Conservation (phyloP, 163 green algal species). For the Smithsoniella earleae region DNA sequence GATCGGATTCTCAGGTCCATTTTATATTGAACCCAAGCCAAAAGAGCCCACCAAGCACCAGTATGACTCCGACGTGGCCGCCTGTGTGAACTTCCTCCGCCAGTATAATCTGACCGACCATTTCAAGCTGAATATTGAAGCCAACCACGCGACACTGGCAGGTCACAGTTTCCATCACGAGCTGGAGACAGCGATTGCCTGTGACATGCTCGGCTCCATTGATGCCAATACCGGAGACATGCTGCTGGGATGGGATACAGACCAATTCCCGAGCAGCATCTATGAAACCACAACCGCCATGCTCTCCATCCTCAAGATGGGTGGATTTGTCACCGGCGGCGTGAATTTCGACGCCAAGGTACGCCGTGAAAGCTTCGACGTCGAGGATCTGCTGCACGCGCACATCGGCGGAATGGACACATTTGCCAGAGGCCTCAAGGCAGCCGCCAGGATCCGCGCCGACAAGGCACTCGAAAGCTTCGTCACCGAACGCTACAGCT, state of each 20-base stretch:
- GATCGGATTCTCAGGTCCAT: slow-evolving; percentile 46
- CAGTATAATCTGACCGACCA: slow-evolving; percentile 48
- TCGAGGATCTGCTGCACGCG: slow-evolving; percentile 56
- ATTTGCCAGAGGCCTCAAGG: slow-evolving; percentile 54
- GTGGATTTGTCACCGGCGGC: slow-evolving; percentile 49
- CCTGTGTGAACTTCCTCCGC: slow-evolving; percentile 54
- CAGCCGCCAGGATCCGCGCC: slow-evolving; percentile 45
- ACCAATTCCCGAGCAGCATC: too few species aligned
- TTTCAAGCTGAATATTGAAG: slow-evolving; percentile 75
- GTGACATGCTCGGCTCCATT: slow-evolving; percentile 54
- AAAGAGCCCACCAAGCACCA: slow-evolving; percentile 71
- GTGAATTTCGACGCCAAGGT: slow-evolving; percentile 79
- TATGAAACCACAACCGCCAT: too few species aligned
- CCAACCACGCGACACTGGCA: slow-evolving; percentile 69
- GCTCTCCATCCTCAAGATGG: slow-evolving; percentile 47
- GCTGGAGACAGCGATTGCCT: slow-evolving; percentile 44
- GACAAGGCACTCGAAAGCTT: too few species aligned
- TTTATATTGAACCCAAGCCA: slow-evolving; percentile 69
- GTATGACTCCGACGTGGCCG: slow-evolving; percentile 63
- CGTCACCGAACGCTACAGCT: too few species aligned
- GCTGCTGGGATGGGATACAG: slow-evolving; percentile 68
- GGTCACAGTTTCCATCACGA: slow-evolving; percentile 60
- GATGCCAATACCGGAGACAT: slow-evolving; percentile 68
- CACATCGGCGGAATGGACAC: slow-evolving; percentile 67
- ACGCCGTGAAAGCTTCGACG: slow-evolving; percentile 48